These are phyloP conservation scores for Acanthamoeba sp. DNA, from an alignment of 208 protist species.

Conservation along the genomic window DNA sequence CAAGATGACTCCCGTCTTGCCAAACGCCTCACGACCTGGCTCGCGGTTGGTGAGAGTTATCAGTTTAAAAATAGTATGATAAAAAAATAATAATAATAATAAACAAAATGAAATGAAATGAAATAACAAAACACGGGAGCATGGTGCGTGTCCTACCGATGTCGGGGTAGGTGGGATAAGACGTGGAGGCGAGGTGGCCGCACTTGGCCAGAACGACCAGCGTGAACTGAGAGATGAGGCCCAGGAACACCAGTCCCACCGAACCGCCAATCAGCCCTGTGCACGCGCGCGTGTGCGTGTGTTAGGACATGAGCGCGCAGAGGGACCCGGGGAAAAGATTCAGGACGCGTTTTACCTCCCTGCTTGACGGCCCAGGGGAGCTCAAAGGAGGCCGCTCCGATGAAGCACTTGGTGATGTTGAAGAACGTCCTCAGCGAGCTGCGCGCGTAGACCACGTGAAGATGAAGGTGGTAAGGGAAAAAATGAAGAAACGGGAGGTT, in stretches of 20 bases:
- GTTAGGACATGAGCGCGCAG: neutral
- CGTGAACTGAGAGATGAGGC: constrained; percentile 27
- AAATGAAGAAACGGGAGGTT: neutral
- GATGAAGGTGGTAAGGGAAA: neutral
- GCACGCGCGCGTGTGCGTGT: too few relatives aligned
- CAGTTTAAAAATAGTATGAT: too few relatives aligned
- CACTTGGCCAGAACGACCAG: constrained; percentile 65
- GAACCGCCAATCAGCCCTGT: constrained; percentile 41
- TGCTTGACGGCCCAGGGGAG: constrained; percentile 60
- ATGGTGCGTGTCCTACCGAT: neutral
- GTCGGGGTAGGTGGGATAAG: constrained; percentile 56
- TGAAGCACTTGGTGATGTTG: constrained; percentile 67
- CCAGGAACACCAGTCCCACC: constrained; percentile 13
- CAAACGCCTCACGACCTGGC: constrained; percentile 7
- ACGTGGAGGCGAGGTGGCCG: neutral
- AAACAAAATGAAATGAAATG: neutral
- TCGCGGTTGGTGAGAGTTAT: neutral
- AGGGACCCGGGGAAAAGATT: too few relatives aligned
- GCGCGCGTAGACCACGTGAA: neutral
- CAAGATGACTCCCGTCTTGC: constrained; percentile 30
- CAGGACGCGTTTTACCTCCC: neutral
- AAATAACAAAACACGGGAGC: neutral
- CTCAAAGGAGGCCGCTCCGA: constrained; percentile 56
- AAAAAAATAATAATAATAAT: neutral
- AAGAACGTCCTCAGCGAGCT: constrained; percentile 34